These are phyloP conservation scores for Artemisia annua DNA, from an alignment of 129 eudicot species.

Conservation along the genomic window DNA sequence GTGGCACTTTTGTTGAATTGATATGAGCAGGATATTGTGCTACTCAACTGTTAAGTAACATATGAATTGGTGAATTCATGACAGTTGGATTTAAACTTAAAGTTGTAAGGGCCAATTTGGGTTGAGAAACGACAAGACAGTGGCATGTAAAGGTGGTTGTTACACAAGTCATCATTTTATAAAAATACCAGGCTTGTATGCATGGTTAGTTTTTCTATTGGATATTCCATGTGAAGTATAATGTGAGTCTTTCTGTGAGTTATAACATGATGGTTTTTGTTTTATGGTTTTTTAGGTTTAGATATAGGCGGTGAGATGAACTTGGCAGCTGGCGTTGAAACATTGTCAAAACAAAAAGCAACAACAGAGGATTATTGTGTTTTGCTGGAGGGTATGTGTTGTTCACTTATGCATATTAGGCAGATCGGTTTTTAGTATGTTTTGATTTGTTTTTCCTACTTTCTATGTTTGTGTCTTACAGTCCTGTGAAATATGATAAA, in stretches of 20 bases:
- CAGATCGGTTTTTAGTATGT: background rate
- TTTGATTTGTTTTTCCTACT: background rate
- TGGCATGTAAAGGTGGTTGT: too few relatives aligned
- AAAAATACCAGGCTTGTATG: conserved; percentile 65
- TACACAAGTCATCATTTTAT: too few relatives aligned
- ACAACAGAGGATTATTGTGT: conserved; percentile 89
- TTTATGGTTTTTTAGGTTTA: conserved; percentile 45
- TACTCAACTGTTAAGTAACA: too few relatives aligned
- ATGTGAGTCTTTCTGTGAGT: background rate
- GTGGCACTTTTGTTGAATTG: too few relatives aligned
- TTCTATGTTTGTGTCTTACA: conserved; percentile 26
- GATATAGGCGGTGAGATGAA: conserved; percentile 98
- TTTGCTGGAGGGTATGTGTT: conserved; percentile 49
- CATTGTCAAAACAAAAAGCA: conserved; percentile 98
- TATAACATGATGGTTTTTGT: conserved; percentile 9
- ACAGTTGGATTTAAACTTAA: too few relatives aligned
- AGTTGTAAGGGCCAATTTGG: too few relatives aligned
- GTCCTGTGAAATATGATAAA: conserved; percentile 91
- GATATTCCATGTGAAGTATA: background rate
- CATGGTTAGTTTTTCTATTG: conserved; percentile 61
- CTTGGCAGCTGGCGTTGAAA: conserved; percentile 93
- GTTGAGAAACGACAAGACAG: too few relatives aligned
- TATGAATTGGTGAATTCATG: too few relatives aligned
- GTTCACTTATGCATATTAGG: too few relatives aligned
- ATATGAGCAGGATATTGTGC: too few relatives aligned